Conservation (phyloP, 2,329 filamentous ascomycete species). For the Sporothrix brunneoviolacea region DNA sequence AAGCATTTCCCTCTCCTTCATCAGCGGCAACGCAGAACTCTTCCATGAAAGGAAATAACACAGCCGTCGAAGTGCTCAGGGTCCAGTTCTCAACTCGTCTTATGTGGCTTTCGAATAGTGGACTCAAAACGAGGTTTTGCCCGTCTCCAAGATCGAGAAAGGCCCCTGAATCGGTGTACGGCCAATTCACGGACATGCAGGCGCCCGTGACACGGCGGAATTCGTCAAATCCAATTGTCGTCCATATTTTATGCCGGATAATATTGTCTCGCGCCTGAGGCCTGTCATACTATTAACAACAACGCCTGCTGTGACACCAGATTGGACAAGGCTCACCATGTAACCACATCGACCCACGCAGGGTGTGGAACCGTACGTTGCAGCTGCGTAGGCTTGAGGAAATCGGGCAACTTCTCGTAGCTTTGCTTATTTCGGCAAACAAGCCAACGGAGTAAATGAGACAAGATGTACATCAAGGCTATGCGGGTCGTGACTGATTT, state of each 20-base stretch:
- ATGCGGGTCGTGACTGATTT: conserved; percentile 17
- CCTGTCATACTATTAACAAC: too few relatives aligned
- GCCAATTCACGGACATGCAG: conserved; percentile 15
- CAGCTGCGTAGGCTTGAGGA: conserved; percentile 20
- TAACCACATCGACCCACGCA: conserved; percentile 22
- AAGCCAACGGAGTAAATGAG: conserved; percentile 18
- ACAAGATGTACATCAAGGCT: conserved; percentile 19
- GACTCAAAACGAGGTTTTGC: conserved; percentile 10
- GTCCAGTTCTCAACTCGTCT: conserved; percentile 10
- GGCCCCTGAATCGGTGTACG: conserved; percentile 12
- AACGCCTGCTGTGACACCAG: too few relatives aligned
- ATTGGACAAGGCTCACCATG: not conserved
- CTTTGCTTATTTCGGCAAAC: conserved; percentile 21
- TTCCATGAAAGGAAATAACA: conserved; percentile 1
- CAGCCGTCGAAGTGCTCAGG: not conserved
- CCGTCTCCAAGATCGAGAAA: conserved; percentile 12
- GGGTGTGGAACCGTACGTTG: conserved; percentile 23
- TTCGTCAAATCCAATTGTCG: conserved; percentile 2
- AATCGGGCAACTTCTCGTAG: conserved; percentile 22
- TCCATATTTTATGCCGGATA: conserved; percentile 6
- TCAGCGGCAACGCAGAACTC: not conserved
- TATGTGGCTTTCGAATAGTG: conserved; percentile 15
- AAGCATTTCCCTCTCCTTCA: not conserved
- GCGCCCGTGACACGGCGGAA: conserved; percentile 5
- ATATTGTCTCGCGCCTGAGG: conserved; percentile 10